Base-by-base conservation (phyloP, 2,329 filamentous ascomycete genomes). In the Xylaria sp. region DNA sequence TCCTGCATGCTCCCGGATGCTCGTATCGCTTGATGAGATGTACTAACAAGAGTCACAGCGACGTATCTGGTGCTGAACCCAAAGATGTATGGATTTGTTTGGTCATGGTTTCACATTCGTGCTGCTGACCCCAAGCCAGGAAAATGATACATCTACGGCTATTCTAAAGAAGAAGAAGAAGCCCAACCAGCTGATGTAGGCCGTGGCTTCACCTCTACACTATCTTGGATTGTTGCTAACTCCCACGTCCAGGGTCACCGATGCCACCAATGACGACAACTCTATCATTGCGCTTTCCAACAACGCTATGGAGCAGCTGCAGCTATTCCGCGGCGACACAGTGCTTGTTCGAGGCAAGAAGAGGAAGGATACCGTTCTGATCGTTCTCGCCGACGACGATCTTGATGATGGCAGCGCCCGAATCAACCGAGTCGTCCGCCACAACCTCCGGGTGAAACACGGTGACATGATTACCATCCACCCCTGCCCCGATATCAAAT, bases 161-260 rank as follows among this genome's bases (percentile, higher is more conserved):
- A 99, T 99, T 73, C 87, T 99, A 75, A 98, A 97, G 85, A 98
- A 98, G 87, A 99, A 99, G 91, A 99, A 99, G 94, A 99, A 99
- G 92, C 94, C 94, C 73, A 99, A 99, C 82, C 96, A 94, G 76
- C 82, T 99, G 78, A 96, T 99, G 93, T 96, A 85, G 37, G 56
- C 47, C 52, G 23, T 38, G 12, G n/a, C 14, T 28, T 31, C 11
- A 17, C 42, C 28, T 11, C 1, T 6, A 33, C 5, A 4, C 45
- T 4, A 3, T 40, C 43, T 25, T 53, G 45, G 31, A 21, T 5
- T 37, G 55, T 37, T 53, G 60, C 60, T 71, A 38, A 67, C 64
- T 49, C 43, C 35, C 63, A 67, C 64, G 65, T 77, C 73, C 74
- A 97, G 93, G 83, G 95, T 99, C 70, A 98, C 95, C 76, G 96